Base-by-base conservation (phyloP, 768 basidiomycete genomes). In the Boletus patriciae region DNA sequence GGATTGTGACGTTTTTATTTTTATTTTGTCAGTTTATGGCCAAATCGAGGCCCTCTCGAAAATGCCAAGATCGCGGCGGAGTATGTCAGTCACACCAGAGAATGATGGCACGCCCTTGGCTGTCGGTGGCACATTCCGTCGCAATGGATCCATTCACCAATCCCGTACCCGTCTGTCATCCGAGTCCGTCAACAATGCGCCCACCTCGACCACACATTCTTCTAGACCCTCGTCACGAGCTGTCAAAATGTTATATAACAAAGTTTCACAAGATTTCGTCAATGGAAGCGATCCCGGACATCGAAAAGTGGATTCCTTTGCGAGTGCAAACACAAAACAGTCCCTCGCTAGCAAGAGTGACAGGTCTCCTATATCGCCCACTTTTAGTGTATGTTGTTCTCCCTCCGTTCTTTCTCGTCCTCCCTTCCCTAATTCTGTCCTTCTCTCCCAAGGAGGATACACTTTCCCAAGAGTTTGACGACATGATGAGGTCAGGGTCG, bases 381-480 rank as follows among this genome's bases (percentile, higher is more conserved):
- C 72, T 31, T 72, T 72, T 50, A 72, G 72, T 49, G 70, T 71
- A 63, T 59, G 70, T 63, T 29, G 43, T 59, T 47, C 11, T 36
- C 46, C 27, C 42, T 59, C 46, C 52, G 27, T 60, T 55, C 5
- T n/a, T 27, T 25, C 33, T 43, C 40, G 25, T 47, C 21, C 21
- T 33, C 42, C 19, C 40, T 25, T 46, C 45, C 42, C 36, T 57
- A 36, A 62, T 47, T 19, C 34, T 25, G 21, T 50, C 36, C 16
- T 48, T 21, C 37, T 43, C 53, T 59, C 57, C 53, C 50, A 64
- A 89, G 84, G 82, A 85, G 68, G 82, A 68, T 69, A 76, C 60
- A 70, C 81, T 71, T 64, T 77, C 83, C 54, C 86, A 89, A 60
- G 91, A 96, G 70, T 98, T 98, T 71, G 95, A 98, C 73, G 86